phyloP scores from a whole-genome alignment of 331 rosid genomes.

The Prunus yedoensis region DNA sequence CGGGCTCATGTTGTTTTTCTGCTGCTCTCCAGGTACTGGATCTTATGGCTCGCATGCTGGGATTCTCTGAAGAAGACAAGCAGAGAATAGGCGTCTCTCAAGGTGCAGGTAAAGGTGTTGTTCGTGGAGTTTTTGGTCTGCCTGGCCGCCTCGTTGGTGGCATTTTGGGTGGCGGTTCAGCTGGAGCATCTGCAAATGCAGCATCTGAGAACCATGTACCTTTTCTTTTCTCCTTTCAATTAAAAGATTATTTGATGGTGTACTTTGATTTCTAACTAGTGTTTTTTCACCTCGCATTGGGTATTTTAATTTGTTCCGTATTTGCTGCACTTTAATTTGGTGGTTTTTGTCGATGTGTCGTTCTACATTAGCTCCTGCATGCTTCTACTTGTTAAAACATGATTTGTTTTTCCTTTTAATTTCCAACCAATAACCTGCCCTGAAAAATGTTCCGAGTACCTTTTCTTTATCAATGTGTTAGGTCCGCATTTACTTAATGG shows the following conservation, averaged over 20 bases:
- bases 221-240: background rate
- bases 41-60: conserved; percentile 96
- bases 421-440: background rate
- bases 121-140: conserved; percentile 85
- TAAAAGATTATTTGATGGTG: background rate
- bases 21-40: conserved; percentile 69
- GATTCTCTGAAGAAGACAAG: conserved; percentile 88
- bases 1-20: conserved; percentile 10
- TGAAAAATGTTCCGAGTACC: background rate
- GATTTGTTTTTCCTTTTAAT: background rate
- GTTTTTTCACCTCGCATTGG: background rate
- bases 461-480: background rate
- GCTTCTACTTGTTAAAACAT: background rate
- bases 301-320: too few relatives aligned
- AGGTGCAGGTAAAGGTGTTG: conserved; percentile 90
- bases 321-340: too few relatives aligned
- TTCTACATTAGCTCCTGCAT: background rate
- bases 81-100: conserved; percentile 90
- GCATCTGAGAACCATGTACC: conserved; percentile 78
- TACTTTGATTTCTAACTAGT: background rate
- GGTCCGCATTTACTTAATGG: background rate
- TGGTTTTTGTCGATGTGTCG: background rate
- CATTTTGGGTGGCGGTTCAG: conserved; percentile 73
- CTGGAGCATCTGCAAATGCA: conserved; percentile 43
- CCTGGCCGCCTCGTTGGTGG: conserved; percentile 99